These are phyloP conservation scores for Aureobasidium sp. DNA, from an alignment of 2,329 filamentous ascomycete genomes.

Conservation along the genomic window DNA sequence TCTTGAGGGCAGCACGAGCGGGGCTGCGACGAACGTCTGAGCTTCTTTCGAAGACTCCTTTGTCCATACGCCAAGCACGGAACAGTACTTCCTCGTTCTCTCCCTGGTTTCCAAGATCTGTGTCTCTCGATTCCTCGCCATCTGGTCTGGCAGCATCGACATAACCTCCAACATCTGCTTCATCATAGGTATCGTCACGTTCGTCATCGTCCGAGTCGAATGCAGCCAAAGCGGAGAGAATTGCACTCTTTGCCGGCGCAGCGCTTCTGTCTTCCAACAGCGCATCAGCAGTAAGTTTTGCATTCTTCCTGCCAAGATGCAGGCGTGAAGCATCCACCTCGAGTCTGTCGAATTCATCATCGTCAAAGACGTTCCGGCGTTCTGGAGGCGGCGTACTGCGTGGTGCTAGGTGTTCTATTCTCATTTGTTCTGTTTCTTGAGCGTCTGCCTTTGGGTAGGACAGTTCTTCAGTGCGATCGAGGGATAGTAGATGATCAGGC, in stretches of 20 bases:
- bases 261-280: conserved; percentile 57
- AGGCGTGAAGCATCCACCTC: conserved; percentile 57
- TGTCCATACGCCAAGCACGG: conserved; percentile 57
- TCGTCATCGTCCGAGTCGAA: conserved; percentile 96
- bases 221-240: conserved; percentile 75
- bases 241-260: conserved; percentile 71
- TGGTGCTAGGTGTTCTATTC: conserved; percentile 42
- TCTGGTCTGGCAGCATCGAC: conserved; percentile 55
- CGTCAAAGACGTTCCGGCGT: conserved; percentile 68
- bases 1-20: conserved; percentile 55
- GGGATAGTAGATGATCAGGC: conserved; percentile 55
- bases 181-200: conserved; percentile 92
- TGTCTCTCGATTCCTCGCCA: conserved; percentile 41
- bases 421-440: conserved; percentile 12
- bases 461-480: conserved; percentile 58
- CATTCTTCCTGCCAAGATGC: conserved; percentile 67
- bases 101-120: conserved; percentile 33
- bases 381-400: conserved; percentile 46
- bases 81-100: conserved; percentile 64
- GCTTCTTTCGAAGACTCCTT: conserved; percentile 60
- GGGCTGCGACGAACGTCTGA: conserved; percentile 59
- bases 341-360: conserved; percentile 70
- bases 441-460: conserved; percentile 25
- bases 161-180: conserved; percentile 81
- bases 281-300: conserved; percentile 58